Evolutionary conservation across 441 rosid genomes (phyloP), one percentile per base, ranked within the genome.

Genomic region (Populus trichocarpa): DNA sequence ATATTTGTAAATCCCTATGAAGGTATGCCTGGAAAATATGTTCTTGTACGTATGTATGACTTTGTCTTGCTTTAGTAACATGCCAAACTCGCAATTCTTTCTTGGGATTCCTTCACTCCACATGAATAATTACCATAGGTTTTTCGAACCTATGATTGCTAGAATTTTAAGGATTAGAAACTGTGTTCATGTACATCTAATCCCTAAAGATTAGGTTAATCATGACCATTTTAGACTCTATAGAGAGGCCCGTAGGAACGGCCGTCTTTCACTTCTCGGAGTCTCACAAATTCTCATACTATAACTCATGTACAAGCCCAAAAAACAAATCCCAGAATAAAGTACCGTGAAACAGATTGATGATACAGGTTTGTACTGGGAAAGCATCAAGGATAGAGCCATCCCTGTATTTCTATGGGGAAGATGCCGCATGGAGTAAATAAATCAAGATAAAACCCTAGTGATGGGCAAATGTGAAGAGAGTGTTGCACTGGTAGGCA

Each of bases 11-110:
- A 89, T 89, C 86, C 84, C 90, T 63, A 83, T 83, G 87, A 86
- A 88, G 86, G 78, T 80, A 77, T 78, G 78, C 87, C 88, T 81
- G 77, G 81, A 87, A 87, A 88, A 83, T 57, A 71, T 86, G 79
- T 75, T 84, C 82, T 79, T 83, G 87, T 83, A 75, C 75, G 81
- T 71, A 70, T 75, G 80, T 82, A 30, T 78, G 74, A 77, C 86
- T 86, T 88, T 93, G 93, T 91, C 92, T 89, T 73, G 88, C 97
- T 90, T 90, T 89, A 86, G 86, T 87, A 91, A 89, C 93, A 92
- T 92, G 87, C 89, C 90, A 89, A 89, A 86, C 88, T 84, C 85
- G 78, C 77, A 80, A 86, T 86, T 84, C 90, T 88, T 85, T 88
- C 86, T 89, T 86, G 96, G 99, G 95, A 93, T 95, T 92, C 98